These are phyloP conservation scores for Botrytis paeoniae DNA, from an alignment of 2,329 filamentous ascomycete genomes.

Conservation along the genomic window DNA sequence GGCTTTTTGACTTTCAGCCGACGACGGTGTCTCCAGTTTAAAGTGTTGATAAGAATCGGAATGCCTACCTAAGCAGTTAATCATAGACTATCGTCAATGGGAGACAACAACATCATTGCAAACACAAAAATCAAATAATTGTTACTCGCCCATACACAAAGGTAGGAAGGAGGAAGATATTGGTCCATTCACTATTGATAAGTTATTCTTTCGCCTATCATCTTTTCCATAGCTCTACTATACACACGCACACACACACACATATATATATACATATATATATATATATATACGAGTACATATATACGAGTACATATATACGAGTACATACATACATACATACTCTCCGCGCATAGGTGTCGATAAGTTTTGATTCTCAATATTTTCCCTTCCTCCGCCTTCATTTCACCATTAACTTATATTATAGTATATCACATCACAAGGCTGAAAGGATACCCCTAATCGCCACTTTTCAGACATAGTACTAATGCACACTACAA, in stretches of 20 bases:
- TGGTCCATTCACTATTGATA: not conserved
- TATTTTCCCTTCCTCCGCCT: not conserved
- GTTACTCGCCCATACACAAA: not conserved
- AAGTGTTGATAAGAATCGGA: not conserved
- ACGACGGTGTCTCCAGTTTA: not conserved
- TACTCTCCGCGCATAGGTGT: not conserved
- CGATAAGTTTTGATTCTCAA: not conserved
- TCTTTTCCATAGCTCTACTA: not conserved
- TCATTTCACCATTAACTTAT: not conserved
- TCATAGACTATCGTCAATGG: not conserved
- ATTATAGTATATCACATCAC: not conserved
- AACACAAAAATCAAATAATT: not conserved
- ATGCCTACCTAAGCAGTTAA: fast-evolving
- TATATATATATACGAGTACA: too few relatives aligned
- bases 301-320: too few relatives aligned
- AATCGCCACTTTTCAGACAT: not conserved
- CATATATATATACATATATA: not conserved
- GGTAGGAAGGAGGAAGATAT: not conserved
- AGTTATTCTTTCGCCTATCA: not conserved
- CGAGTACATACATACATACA: not conserved
- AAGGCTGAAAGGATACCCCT: not conserved
- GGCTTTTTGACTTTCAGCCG: not conserved
- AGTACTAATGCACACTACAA: slow-evolving; percentile 8
- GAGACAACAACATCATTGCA: not conserved
- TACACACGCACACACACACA: not conserved